Percentiles rank a stretch among this genome's conserved stretches.
Conservation (phyloP, 2,329 filamentous ascomycete genomes). For the Penicillium sp. region DNA sequence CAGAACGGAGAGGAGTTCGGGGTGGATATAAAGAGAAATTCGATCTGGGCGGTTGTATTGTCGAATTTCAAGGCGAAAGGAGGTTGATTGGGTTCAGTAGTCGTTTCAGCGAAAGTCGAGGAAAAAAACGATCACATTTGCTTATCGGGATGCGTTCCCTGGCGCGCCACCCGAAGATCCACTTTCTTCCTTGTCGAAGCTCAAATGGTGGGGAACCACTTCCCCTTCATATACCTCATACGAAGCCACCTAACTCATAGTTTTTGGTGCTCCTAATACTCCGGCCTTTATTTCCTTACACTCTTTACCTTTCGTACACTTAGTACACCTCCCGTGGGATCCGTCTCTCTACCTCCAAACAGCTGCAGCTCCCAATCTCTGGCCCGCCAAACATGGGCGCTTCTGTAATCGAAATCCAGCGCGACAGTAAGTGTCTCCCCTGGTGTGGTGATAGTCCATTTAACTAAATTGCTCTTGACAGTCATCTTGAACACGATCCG, state of each 20-base stretch:
- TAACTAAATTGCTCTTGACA: slow-evolving; percentile 32
- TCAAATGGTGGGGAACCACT: slow-evolving; percentile 30
- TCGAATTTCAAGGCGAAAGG: neutral
- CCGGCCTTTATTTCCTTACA: neutral
- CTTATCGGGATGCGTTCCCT: slow-evolving; percentile 24
- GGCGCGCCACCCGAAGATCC: slow-evolving; percentile 23
- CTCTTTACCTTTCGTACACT: neutral
- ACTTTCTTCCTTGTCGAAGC: slow-evolving; percentile 19
- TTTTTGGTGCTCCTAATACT: neutral
- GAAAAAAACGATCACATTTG: slow-evolving; percentile 8
- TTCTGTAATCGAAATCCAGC: slow-evolving; percentile 83
- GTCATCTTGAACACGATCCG: slow-evolving; percentile 74
- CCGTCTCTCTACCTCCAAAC: slow-evolving; percentile 9
- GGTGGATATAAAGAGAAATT: neutral
- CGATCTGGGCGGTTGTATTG: neutral
- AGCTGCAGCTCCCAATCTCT: slow-evolving; percentile 23
- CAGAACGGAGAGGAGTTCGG: neutral
- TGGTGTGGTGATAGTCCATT: neutral
- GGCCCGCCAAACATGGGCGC: slow-evolving; percentile 65
- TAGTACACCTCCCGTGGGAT: neutral
- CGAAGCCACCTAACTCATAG: slow-evolving; percentile 16
- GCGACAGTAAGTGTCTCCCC: slow-evolving; percentile 59
- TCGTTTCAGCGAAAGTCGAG: neutral
- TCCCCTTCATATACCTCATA: slow-evolving; percentile 29
- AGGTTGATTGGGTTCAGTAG: neutral